Conservation (phyloP, 768 basidiomycete species). For the Pleurotus tuber-regium region DNA sequence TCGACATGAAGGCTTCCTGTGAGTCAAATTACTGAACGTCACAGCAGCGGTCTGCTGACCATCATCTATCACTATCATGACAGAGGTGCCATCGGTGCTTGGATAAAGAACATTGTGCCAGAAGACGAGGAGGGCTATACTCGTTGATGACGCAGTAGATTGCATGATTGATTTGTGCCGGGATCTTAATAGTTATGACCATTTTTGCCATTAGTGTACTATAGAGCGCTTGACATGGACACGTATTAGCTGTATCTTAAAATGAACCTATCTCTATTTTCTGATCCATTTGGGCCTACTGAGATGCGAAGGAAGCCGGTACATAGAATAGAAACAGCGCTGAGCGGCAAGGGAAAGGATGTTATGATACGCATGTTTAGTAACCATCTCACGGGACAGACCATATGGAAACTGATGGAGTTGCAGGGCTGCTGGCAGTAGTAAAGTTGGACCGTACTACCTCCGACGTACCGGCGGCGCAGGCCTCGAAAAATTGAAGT, state of each 20-base stretch:
- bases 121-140: conserved; percentile 20
- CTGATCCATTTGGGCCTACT: not conserved
- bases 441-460: conserved; percentile 3
- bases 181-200: not conserved
- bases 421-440: conserved; percentile 1
- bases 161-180: not conserved
- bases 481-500: not conserved
- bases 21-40: conserved; percentile 36
- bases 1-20: conserved; percentile 97
- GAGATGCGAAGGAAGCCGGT: not conserved
- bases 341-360: not conserved
- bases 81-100: conserved; percentile 93
- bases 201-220: not conserved
- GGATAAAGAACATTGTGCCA: conserved; percentile 92
- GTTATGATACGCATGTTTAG: not conserved
- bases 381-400: not conserved
- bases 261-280: not conserved
- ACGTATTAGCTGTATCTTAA: not conserved
- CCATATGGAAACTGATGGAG: conserved; percentile 1
- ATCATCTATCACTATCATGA: no score
- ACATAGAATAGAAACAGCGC: not conserved
- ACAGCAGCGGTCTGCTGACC: no score
- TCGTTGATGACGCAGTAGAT: not conserved
- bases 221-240: not conserved
- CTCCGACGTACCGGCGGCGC: conserved; percentile 1